These are phyloP conservation scores for Aspergillus cejpii DNA, from an alignment of 2,329 filamentous ascomycete species.

Conservation along the genomic window DNA sequence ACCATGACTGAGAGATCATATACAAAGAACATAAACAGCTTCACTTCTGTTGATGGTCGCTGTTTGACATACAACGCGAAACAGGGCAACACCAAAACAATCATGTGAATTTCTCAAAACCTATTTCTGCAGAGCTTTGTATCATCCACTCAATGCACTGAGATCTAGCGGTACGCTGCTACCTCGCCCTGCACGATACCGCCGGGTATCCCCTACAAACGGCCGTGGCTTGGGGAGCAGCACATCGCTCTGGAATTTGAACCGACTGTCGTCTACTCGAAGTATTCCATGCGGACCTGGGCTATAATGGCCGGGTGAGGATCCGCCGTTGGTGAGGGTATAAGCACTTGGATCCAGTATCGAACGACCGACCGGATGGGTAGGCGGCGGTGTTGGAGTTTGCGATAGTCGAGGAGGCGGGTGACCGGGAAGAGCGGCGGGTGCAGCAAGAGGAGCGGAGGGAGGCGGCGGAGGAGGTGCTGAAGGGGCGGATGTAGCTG, in stretches of 20 bases:
- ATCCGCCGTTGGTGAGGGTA: slow-evolving; percentile 60
- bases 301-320: slow-evolving; percentile 24
- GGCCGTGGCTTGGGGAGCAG: slow-evolving; percentile 78
- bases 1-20: not conserved
- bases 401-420: slow-evolving; percentile 42
- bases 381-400: slow-evolving; percentile 29
- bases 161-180: slow-evolving; percentile 92
- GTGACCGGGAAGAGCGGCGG: slow-evolving; percentile 32
- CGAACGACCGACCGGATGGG: slow-evolving; percentile 48
- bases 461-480: slow-evolving; percentile 43
- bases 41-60: not conserved
- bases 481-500: slow-evolving; percentile 31
- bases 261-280: slow-evolving; percentile 69
- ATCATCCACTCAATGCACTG: slow-evolving; percentile 35
- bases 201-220: slow-evolving; percentile 66
- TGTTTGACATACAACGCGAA: not conserved
- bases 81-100: not conserved
- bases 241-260: slow-evolving; percentile 78
- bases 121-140: not conserved
- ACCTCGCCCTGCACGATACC: slow-evolving; percentile 82
- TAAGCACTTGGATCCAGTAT: slow-evolving; percentile 71
- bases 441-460: slow-evolving; percentile 41
- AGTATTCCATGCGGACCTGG: slow-evolving; percentile 32
- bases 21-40: not conserved
- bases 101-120: not conserved